Base-by-base conservation (phyloP, 345 rosid species). In the Lumnitzera littorea region DNA sequence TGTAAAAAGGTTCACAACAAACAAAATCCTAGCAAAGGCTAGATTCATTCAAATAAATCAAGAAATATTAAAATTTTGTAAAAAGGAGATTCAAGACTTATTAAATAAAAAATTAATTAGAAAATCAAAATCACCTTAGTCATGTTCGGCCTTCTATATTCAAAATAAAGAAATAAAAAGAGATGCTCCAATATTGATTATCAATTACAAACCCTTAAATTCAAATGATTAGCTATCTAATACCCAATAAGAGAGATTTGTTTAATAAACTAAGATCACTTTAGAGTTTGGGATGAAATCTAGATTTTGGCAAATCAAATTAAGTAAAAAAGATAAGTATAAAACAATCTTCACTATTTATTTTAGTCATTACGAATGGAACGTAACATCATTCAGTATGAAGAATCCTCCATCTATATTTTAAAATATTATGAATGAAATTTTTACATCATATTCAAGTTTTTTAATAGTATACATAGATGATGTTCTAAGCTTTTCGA, bases 211-310 rank as follows among this genome's bases (percentile, higher is more conserved):
- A 5, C 49, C 13, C n/a, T 4, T 46, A 5, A 46, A 57, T 27
- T 3, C 5, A 27, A 27, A 27, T 27, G 31, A 27, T 27, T 27
- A 27, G 5, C 3, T 27, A 27, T 27, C 5, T 5, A 27, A 27
- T 27, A 27, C 31, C 31, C 5, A 27, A 27, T 27, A 27, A 27
- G 5, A 27, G 5, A 27, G 31, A 27, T 5, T 5, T 27, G 5
- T 5, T 27, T 5, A 27, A 27, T 27, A 27, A 5, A 5, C 31
- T 27, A 36, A 29, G 15, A 36, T 58, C 2, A 36, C 36, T 43
- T 46, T 27, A 9, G n/a, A 58, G 12, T 58, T 58, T 17, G 49
- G 36, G 15, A 46, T 58, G 61, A 58, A 58, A 17, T 58, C 50
- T 11, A 48, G 60, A 3, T 56, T 24, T 29, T 56, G 46, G 46